phyloP scores from a whole-genome alignment of 306 rosid species.

The Acmispon strigosus region DNA sequence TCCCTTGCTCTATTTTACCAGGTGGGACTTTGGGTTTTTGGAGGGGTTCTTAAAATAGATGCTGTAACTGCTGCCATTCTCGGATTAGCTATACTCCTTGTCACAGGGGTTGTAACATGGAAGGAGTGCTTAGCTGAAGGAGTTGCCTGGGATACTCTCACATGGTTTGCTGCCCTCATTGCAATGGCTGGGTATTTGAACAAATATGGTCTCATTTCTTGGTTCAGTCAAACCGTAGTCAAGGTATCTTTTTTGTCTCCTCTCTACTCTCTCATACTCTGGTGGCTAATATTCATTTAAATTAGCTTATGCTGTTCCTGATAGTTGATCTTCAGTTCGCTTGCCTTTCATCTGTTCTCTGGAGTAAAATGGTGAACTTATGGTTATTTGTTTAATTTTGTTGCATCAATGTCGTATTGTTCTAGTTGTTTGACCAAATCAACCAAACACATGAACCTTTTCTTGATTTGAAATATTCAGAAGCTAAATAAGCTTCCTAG shows the following conservation, averaged over 20 bases:
- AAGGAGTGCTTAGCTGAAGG: conserved; percentile 95
- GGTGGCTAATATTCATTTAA: background rate
- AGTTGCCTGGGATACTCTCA: conserved; percentile 99
- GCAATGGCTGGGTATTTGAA: conserved; percentile 99
- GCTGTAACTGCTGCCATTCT: conserved; percentile 96
- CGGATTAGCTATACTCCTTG: conserved; percentile 83
- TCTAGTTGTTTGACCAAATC: background rate
- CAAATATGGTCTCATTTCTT: conserved; percentile 95
- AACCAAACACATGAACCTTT: background rate
- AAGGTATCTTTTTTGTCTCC: conserved; percentile 57
- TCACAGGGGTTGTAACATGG: conserved; percentile 96
- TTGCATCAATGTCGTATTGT: background rate
- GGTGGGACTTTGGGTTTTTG: conserved; percentile 98
- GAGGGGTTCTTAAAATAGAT: conserved; percentile 66
- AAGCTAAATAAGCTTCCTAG: background rate
- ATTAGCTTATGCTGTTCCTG: background rate
- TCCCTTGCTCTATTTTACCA: conserved; percentile 22
- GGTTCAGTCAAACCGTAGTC: conserved; percentile 95
- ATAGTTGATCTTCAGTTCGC: background rate
- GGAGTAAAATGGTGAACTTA: conserved; percentile 6
- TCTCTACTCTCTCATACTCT: background rate
- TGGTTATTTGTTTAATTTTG: background rate
- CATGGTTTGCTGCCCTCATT: conserved; percentile 99
- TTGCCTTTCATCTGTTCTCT: background rate
- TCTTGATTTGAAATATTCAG: background rate